phyloP scores from a whole-genome alignment of 495 filamentous ascomycete species.

The Neurospora sp. region DNA sequence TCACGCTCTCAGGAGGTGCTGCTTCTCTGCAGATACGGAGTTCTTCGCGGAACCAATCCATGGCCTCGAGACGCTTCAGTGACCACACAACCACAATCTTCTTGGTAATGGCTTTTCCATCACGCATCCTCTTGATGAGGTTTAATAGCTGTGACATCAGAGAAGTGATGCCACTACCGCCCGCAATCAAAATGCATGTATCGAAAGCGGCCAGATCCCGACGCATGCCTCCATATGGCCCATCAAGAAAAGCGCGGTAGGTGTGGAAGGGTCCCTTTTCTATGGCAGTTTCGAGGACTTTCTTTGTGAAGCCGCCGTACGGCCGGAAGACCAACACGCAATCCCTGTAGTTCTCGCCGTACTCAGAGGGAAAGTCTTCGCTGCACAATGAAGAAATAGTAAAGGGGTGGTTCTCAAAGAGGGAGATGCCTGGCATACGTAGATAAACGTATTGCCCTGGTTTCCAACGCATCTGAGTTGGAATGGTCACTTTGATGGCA shows the following conservation, averaged over 20 bases:
- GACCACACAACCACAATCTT: constrained; percentile 88
- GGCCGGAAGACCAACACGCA: constrained; percentile 86
- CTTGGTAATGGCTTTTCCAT: constrained; percentile 85
- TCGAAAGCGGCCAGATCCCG: constrained; percentile 89
- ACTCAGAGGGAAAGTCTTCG: constrained; percentile 77
- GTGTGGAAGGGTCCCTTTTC: constrained; percentile 76
- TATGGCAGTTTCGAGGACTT: constrained; percentile 66
- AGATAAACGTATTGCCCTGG: constrained; percentile 94
- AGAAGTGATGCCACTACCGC: constrained; percentile 89
- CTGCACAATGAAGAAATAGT: constrained; percentile 85
- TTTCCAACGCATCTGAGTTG: constrained; percentile 85
- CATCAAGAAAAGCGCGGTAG: constrained; percentile 83
- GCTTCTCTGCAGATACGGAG: constrained; percentile 78
- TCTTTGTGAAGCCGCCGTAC: constrained; percentile 77
- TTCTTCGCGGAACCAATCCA: constrained; percentile 98
- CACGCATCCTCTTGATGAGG: constrained; percentile 87
- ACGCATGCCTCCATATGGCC: constrained; percentile 90
- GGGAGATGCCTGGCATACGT: constrained; percentile 79
- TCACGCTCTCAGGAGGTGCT: constrained; percentile 72
- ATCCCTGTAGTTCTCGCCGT: constrained; percentile 78
- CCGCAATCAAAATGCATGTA: constrained; percentile 83
- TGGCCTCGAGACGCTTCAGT: constrained; percentile 76
- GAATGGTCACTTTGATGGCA: constrained; percentile 85
- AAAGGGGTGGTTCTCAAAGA: constrained; percentile 91
- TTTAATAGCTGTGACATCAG: constrained; percentile 83